Evolutionary conservation across 2,329 filamentous ascomycete species (phyloP).

Genomic region (Fusarium sp.): DNA sequence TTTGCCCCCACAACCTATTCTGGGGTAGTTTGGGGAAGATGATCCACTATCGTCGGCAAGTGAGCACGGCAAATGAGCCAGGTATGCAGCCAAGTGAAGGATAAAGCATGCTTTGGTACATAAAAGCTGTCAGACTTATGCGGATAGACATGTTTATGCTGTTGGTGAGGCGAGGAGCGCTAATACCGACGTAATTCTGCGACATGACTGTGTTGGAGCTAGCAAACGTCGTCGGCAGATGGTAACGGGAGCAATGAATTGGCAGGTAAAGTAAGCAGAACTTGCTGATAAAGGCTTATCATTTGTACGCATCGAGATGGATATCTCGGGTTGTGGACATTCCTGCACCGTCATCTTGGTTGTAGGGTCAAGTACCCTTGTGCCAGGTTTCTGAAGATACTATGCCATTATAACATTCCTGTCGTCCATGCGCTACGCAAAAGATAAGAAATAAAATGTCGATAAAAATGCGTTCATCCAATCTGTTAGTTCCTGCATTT

Average conservation of each 20-base stretch:
- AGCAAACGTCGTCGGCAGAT: slow-evolving; percentile 30
- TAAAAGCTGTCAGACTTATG: slow-evolving; percentile 7
- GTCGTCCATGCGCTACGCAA: not conserved
- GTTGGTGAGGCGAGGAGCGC: slow-evolving; percentile 22
- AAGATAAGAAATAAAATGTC: not conserved
- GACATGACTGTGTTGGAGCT: slow-evolving; percentile 28
- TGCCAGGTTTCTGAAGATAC: not conserved
- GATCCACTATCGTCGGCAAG: slow-evolving; percentile 33
- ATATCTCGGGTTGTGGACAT: not conserved
- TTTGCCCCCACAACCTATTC: slow-evolving; percentile 20
- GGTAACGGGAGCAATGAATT: slow-evolving; percentile 32
- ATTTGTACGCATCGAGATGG: not conserved
- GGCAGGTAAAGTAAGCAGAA: not conserved
- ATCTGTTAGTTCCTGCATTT: rapidly evolving
- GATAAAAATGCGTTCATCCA: rapidly evolving
- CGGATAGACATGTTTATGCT: rapidly evolving
- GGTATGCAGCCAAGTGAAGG: rapidly evolving
- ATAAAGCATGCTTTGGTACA: not conserved
- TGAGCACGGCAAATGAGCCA: slow-evolving; percentile 25
- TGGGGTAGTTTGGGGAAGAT: slow-evolving; percentile 29
- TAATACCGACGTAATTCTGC: slow-evolving; percentile 23
- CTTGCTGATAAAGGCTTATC: not conserved
- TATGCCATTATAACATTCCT: not conserved
- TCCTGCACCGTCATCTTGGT: not conserved
- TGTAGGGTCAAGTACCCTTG: not conserved